phyloP scores from a whole-genome alignment of 345 rosid species.

The Dimocarpus longan region DNA sequence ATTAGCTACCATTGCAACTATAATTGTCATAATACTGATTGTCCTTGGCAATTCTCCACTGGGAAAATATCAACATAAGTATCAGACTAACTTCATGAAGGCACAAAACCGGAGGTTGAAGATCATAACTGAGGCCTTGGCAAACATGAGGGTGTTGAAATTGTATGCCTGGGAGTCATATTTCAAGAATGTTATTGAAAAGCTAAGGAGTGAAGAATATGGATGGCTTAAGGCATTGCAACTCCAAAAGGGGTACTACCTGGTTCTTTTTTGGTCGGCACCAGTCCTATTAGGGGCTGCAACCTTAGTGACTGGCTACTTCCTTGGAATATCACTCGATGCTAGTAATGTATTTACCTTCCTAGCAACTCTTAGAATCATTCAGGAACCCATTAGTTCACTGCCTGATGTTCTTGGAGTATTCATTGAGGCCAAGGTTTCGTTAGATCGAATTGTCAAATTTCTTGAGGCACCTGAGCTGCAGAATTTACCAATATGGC shows the following conservation, averaged over 20 bases:
- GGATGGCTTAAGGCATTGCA: conserved; percentile 33
- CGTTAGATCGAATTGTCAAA: conserved; percentile 36
- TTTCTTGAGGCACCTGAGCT: conserved; percentile 57
- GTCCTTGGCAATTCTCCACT: conserved; percentile 40
- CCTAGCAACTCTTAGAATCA: conserved; percentile 46
- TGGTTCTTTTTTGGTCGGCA: conserved; percentile 47
- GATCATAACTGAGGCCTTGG: conserved; percentile 42
- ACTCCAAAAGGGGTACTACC: conserved; percentile 35
- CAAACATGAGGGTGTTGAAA: conserved; percentile 56
- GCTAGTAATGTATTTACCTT: conserved; percentile 54
- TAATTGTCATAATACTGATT: conserved; percentile 32
- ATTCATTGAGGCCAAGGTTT: conserved; percentile 56
- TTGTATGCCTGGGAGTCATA: conserved; percentile 62
- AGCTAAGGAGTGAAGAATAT: conserved; percentile 44
- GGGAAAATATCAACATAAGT: conserved; percentile 41
- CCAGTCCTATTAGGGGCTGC: conserved; percentile 40
- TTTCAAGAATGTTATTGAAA: conserved; percentile 44
- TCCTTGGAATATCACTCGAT: conserved; percentile 42
- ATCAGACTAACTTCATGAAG: conserved; percentile 42
- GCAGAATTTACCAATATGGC: conserved; percentile 29
- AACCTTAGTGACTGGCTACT: conserved; percentile 53
- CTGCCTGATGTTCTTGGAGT: conserved; percentile 49
- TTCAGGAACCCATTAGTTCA: conserved; percentile 49
- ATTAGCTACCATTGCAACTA: conserved; percentile 45
- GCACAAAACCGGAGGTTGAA: conserved; percentile 46